Evolutionary conservation across 2,329 filamentous ascomycete species (phyloP).

Genomic region (Aureobasidium sp.): DNA sequence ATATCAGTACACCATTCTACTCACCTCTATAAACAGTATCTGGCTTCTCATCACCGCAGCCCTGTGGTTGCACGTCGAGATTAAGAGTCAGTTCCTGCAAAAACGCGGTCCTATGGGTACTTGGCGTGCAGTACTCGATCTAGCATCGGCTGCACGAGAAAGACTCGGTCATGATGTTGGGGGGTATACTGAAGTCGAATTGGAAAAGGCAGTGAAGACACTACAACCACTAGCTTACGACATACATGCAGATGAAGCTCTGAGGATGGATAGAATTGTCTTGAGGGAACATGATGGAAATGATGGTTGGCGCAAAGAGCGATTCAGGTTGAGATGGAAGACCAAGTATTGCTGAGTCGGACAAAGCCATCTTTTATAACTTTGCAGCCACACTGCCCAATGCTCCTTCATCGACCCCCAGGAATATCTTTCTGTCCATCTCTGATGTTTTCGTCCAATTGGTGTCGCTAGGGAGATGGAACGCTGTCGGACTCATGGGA

Average conservation of each 20-base stretch:
- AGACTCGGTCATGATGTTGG: neutral
- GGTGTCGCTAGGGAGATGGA: neutral
- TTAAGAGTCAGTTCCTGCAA: neutral
- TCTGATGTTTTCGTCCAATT: neutral
- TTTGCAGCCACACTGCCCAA: neutral
- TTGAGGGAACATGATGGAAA: neutral
- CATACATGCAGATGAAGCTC: neutral
- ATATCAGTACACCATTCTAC: neutral
- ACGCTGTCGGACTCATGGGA: neutral
- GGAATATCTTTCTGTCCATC: neutral
- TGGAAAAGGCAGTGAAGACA: neutral
- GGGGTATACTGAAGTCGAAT: neutral
- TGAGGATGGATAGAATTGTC: neutral
- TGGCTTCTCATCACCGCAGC: neutral
- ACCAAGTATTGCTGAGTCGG: neutral
- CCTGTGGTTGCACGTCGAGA: neutral
- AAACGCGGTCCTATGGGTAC: neutral
- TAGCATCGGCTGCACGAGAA: neutral
- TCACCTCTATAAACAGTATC: neutral
- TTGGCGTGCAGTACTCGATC: neutral
- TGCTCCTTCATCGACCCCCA: neutral
- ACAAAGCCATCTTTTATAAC: neutral
- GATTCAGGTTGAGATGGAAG: neutral
- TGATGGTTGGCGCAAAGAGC: neutral
- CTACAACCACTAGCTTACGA: neutral